Conservation (phyloP, 768 basidiomycete species). For the Termitomyces eurrhizus region DNA sequence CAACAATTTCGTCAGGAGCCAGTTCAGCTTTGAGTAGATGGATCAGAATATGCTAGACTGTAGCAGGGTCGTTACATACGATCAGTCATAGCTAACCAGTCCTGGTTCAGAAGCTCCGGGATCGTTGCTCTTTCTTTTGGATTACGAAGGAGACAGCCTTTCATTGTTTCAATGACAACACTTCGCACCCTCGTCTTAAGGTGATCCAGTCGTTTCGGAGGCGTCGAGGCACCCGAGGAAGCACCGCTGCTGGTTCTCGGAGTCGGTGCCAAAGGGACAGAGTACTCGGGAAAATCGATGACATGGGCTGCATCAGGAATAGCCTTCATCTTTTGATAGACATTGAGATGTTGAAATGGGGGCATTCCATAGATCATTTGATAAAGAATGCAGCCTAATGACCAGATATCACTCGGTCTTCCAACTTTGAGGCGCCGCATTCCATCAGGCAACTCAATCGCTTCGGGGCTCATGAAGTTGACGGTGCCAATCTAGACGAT, state of each 20-base stretch:
- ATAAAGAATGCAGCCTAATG: conserved; percentile 94
- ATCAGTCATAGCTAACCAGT: conserved; percentile 70
- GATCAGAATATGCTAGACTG: not conserved
- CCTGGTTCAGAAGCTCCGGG: conserved; percentile 77
- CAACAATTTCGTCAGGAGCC: conserved; percentile 58
- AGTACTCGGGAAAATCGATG: conserved; percentile 80
- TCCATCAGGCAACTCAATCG: conserved; percentile 84
- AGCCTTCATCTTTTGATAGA: conserved; percentile 89
- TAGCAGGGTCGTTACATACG: conserved; percentile 31
- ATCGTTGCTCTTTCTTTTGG: conserved; percentile 87
- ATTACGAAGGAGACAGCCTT: conserved; percentile 71
- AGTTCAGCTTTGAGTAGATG: conserved; percentile 23
- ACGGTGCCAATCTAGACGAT: conserved; percentile 80
- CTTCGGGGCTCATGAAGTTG: conserved; percentile 99
- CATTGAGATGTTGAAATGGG: conserved; percentile 82
- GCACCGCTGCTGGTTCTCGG: conserved; percentile 24
- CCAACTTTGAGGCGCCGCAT: conserved; percentile 92
- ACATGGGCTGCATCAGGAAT: conserved; percentile 76
- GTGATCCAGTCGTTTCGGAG: conserved; percentile 62
- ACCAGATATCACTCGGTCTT: conserved; percentile 96
- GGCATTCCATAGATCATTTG: conserved; percentile 97
- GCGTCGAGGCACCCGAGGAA: conserved; percentile 26
- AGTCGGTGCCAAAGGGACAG: conserved; percentile 48
- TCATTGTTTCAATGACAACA: conserved; percentile 80
- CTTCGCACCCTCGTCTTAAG: conserved; percentile 65